These are phyloP conservation scores for Nymphaea thermarum DNA, from an alignment of 164 flowering plant genomes.

Conservation along the genomic window DNA sequence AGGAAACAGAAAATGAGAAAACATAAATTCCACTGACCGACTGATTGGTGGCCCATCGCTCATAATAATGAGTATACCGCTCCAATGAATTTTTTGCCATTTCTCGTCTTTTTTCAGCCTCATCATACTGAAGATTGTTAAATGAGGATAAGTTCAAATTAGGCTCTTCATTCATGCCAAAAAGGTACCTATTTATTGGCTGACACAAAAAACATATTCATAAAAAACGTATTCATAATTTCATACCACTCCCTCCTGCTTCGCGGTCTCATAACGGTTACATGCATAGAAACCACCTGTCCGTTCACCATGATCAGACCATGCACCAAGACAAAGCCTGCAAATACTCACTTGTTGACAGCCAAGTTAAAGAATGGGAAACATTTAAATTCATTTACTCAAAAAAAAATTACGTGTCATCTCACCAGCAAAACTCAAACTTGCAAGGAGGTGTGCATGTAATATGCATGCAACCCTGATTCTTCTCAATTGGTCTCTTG, in stretches of 20 bases:
- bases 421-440: conserved; percentile 74
- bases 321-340: conserved; percentile 98
- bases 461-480: conserved; percentile 86
- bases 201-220: not conserved
- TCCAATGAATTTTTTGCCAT: conserved; percentile 84
- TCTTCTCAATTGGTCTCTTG: conserved; percentile 79
- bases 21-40: conserved; percentile 23
- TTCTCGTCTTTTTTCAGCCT: conserved; percentile 69
- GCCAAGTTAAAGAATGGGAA: not conserved
- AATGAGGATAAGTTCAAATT: no score
- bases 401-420: not conserved
- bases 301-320: conserved; percentile 97
- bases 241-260: conserved; percentile 86
- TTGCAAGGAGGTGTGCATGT: conserved; percentile 71
- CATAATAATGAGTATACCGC: conserved; percentile 89
- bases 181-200: not conserved
- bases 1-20: not conserved
- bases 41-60: conserved; percentile 90
- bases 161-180: not conserved
- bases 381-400: not conserved
- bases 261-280: conserved; percentile 94
- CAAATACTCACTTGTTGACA: conserved; percentile 1
- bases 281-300: conserved; percentile 99
- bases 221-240: not conserved
- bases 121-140: conserved; percentile 9